These are phyloP conservation scores for Lachnum nothofagi DNA, from an alignment of 2,329 filamentous ascomycete species.

Conservation along the genomic window DNA sequence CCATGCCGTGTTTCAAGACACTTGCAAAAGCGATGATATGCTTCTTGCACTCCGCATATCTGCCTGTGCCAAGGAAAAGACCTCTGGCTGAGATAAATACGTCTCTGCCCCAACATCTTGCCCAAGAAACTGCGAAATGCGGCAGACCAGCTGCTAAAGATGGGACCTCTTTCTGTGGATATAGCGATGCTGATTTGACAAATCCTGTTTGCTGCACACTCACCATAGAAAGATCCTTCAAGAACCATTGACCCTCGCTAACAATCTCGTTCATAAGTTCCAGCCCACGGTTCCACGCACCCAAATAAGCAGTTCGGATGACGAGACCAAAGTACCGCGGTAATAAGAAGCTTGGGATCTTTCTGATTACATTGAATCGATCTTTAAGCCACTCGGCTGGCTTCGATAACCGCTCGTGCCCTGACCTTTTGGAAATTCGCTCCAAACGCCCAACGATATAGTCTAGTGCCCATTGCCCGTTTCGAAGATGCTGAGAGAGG, in stretches of 20 bases:
- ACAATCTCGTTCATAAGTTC: slow-evolving; percentile 75
- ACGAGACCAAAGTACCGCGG: slow-evolving; percentile 91
- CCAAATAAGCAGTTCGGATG: slow-evolving; percentile 79
- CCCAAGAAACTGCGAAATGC: slow-evolving; percentile 91
- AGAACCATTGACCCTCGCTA: slow-evolving; percentile 76
- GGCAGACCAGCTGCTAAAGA: slow-evolving; percentile 88
- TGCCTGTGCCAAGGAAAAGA: slow-evolving; percentile 82
- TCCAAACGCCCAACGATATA: slow-evolving; percentile 78
- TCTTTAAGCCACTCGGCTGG: slow-evolving; percentile 75
- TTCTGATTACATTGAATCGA: slow-evolving; percentile 79
- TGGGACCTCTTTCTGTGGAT: slow-evolving; percentile 77
- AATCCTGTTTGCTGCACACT: slow-evolving; percentile 86
- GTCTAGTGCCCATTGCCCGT: slow-evolving; percentile 88
- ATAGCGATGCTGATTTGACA: slow-evolving; percentile 85
- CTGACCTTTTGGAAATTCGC: slow-evolving; percentile 58
- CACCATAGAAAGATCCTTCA: slow-evolving; percentile 84
- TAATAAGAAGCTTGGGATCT: slow-evolving; percentile 80
- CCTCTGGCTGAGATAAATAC: slow-evolving; percentile 94
- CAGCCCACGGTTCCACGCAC: slow-evolving; percentile 72
- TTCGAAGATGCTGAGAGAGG: slow-evolving; percentile 83
- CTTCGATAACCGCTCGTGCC: slow-evolving; percentile 57
- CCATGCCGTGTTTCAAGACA: slow-evolving; percentile 96
- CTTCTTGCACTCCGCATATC: slow-evolving; percentile 82
- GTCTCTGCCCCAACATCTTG: slow-evolving; percentile 93
- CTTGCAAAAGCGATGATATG: slow-evolving; percentile 94